Conservation (phyloP, 305 asterid genomes). For the Fraxinus sp. region DNA sequence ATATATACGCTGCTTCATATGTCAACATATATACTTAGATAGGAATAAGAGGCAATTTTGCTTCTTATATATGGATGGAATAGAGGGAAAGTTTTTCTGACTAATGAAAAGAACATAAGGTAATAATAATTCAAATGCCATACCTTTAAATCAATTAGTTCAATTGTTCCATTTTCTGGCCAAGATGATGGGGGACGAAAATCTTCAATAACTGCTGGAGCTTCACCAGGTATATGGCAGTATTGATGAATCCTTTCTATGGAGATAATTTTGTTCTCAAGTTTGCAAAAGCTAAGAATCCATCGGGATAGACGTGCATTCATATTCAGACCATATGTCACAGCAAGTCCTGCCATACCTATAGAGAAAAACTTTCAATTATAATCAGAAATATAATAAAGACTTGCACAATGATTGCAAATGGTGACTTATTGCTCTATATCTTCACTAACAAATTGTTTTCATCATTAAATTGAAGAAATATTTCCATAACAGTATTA, state of each 20-base stretch:
- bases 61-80: background rate
- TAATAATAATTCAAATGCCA: slow-evolving; percentile 12
- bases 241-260: slow-evolving; percentile 95
- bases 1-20: background rate
- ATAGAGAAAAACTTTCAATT: background rate
- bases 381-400: background rate
- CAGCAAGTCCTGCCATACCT: slow-evolving; percentile 99
- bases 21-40: background rate
- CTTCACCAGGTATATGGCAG: slow-evolving; percentile 92
- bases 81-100: background rate
- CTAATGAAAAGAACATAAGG: background rate
- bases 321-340: slow-evolving; percentile 90
- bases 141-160: slow-evolving; percentile 83
- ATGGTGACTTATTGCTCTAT: background rate
- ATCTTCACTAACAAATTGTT: background rate
- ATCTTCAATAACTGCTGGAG: slow-evolving; percentile 68
- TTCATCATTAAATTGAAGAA: slow-evolving; percentile 12
- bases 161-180: slow-evolving; percentile 85
- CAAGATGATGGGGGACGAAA: slow-evolving; percentile 71
- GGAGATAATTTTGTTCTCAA: slow-evolving; percentile 94
- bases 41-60: background rate
- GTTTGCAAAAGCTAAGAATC: slow-evolving; percentile 99
- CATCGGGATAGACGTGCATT: slow-evolving; percentile 95
- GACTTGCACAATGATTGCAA: slow-evolving; percentile 8
- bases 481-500: background rate